These are phyloP conservation scores for Plantago lanceolata DNA, from an alignment of 305 asterid species.

Conservation along the genomic window DNA sequence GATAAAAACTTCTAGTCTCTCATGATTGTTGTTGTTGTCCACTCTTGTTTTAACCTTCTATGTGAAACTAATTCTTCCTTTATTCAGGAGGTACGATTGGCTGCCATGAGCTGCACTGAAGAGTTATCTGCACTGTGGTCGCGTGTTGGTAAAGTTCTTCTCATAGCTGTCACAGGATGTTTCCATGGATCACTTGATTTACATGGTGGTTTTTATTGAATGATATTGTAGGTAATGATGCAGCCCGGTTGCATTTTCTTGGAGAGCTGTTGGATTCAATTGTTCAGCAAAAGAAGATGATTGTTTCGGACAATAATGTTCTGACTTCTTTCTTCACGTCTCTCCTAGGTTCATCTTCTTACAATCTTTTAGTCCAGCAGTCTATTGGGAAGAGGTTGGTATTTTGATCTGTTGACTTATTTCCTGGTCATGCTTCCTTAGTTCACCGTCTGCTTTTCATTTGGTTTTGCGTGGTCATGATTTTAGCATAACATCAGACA, in stretches of 20 bases:
- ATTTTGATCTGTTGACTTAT: constrained; percentile 7
- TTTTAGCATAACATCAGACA: constrained; percentile 9
- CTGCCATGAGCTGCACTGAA: constrained; percentile 71
- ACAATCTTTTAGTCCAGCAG: constrained; percentile 57
- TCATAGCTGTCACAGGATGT: not conserved
- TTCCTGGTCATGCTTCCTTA: constrained; percentile 1
- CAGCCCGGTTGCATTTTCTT: constrained; percentile 42
- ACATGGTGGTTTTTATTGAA: constrained; percentile 24
- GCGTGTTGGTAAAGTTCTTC: constrained; percentile 26
- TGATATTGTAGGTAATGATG: constrained; percentile 49
- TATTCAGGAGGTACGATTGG: constrained; percentile 55
- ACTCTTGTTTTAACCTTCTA: not conserved
- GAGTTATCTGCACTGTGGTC: constrained; percentile 49
- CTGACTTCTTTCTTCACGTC: constrained; percentile 60
- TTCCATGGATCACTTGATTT: not conserved
- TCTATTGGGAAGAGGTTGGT: constrained; percentile 56
- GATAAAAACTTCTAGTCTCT: too few relatives aligned
- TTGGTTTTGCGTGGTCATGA: constrained; percentile 8
- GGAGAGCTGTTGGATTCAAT: constrained; percentile 64
- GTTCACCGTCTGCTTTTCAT: not conserved
- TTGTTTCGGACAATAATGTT: constrained; percentile 60
- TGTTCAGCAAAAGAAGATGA: constrained; percentile 67
- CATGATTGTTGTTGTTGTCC: not conserved
- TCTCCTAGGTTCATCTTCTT: constrained; percentile 57
- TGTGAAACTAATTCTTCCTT: constrained; percentile 16